These are phyloP conservation scores for Aphanoascus verrucosus DNA, from an alignment of 2,329 filamentous ascomycete species.

Conservation along the genomic window DNA sequence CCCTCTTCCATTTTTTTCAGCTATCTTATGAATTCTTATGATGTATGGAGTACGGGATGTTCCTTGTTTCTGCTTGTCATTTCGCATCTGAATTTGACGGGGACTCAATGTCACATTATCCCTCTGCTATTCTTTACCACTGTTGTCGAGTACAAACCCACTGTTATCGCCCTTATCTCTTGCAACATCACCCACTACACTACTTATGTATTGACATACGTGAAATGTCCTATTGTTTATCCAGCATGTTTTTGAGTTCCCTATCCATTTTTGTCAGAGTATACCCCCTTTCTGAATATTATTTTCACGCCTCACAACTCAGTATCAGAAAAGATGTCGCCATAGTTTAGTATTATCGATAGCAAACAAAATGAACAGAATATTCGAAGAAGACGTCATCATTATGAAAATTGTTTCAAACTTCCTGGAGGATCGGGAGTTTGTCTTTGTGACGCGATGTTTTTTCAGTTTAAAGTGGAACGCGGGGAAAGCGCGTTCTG, in stretches of 20 bases:
- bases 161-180: neutral
- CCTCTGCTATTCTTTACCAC: neutral
- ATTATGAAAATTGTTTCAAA: too few relatives aligned
- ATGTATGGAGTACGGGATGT: conserved; percentile 11
- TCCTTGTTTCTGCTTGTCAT: neutral
- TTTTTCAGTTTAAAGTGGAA: too few relatives aligned
- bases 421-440: too few relatives aligned
- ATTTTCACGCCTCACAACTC: neutral
- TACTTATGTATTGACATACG: neutral
- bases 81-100: neutral
- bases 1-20: neutral
- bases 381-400: too few relatives aligned
- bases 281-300: neutral
- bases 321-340: neutral
- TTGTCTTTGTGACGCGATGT: too few relatives aligned
- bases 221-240: neutral
- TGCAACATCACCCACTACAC: neutral
- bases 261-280: neutral
- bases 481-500: too few relatives aligned
- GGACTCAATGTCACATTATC: neutral
- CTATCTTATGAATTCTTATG: conserved; percentile 8
- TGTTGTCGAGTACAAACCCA: neutral
- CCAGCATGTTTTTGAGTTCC: neutral
- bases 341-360: too few relatives aligned
- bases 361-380: too few relatives aligned